Conservation (phyloP, 352 stramenopile genomes). For the Phytophthora agathidicida region DNA sequence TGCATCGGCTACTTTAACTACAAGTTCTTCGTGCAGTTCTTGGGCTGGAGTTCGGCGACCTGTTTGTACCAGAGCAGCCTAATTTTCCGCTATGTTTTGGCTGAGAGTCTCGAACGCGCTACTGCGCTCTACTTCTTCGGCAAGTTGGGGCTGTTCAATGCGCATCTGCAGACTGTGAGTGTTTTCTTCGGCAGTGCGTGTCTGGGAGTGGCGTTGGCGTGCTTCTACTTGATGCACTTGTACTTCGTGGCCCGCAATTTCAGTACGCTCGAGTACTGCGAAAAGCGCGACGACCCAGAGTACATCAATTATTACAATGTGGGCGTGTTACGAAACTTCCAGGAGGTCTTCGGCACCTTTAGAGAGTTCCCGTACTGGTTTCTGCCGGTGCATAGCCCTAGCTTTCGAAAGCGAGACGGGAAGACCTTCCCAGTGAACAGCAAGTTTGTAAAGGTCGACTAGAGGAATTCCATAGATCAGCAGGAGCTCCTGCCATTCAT, state of each 20-base stretch:
- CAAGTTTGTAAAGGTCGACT: conserved; percentile 61
- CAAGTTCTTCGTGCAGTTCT: conserved; percentile 90
- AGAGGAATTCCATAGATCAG: conserved; percentile 31
- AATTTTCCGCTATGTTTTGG: conserved; percentile 68
- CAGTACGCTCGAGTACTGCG: conserved; percentile 89
- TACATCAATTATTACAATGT: conserved; percentile 87
- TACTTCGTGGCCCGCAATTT: conserved; percentile 74
- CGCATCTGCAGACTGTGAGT: conserved; percentile 63
- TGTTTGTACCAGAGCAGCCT: conserved; percentile 76
- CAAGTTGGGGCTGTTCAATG: conserved; percentile 56
- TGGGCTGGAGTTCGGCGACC: conserved; percentile 71
- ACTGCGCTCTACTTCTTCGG: conserved; percentile 64
- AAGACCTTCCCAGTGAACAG: conserved; percentile 61
- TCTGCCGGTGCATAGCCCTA: conserved; percentile 67
- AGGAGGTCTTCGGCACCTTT: conserved; percentile 78
- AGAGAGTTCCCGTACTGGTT: conserved; percentile 74
- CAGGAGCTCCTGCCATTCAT: background rate
- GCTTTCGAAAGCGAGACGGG: conserved; percentile 45
- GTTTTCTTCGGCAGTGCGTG: conserved; percentile 79
- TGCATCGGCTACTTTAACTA: conserved; percentile 91
- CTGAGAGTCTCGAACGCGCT: conserved; percentile 56
- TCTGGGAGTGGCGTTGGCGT: conserved; percentile 64
- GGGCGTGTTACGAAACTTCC: conserved; percentile 72
- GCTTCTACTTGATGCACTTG: conserved; percentile 84
- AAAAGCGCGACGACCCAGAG: conserved; percentile 79